Evolutionary conservation across 192 early-diverging fungal species (phyloP), one percentile per base, ranked within the genome.

Genomic region (Pilaira anomala): DNA sequence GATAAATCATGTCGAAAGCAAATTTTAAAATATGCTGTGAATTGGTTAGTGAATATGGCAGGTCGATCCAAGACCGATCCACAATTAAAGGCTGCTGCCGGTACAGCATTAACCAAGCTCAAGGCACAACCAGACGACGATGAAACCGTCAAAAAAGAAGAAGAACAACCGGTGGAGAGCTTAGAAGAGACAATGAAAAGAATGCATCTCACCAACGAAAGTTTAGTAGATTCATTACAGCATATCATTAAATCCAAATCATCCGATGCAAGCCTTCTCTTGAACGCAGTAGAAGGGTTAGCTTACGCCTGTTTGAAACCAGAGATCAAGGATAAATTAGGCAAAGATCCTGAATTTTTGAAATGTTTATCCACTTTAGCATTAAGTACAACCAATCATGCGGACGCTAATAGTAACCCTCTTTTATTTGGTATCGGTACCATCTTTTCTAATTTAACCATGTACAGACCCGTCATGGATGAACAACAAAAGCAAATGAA

Each of bases 401-500:
- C 60, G 3, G 78, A 67, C 11, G 77, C 77, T 26, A 68, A 77
- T n/a, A 58, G 48, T 9, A 60, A 63, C 13, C 63, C 84, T 24
- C 74, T 92, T 3, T 77, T 83, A 28, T 98, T 88, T 67, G 90
- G 89, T 6, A 66, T 91, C 5, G 81, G 81, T 33, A 87, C 83
- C 55, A 86, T 98, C 6, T 72, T 95, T 30, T 73, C 76, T 33
- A 94, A 95, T 71, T 66, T 96, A 46, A 93, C 91, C 0, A 73
- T 69, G 24, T 88, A 88, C 71, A 74, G 79, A 21, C 81, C 80
- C 33, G 76, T 83, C 25, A 69, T 95, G 25, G 84, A 77, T 45
- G 86, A 90, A 36, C 90, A 94, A 69, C 87, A 98, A 67, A 76
- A 88, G 67, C 89, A 94, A 48, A 75, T 93, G 70, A 69, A 85